phyloP scores from a whole-genome alignment of 768 basidiomycete genomes.

The Mycena polygramma region DNA sequence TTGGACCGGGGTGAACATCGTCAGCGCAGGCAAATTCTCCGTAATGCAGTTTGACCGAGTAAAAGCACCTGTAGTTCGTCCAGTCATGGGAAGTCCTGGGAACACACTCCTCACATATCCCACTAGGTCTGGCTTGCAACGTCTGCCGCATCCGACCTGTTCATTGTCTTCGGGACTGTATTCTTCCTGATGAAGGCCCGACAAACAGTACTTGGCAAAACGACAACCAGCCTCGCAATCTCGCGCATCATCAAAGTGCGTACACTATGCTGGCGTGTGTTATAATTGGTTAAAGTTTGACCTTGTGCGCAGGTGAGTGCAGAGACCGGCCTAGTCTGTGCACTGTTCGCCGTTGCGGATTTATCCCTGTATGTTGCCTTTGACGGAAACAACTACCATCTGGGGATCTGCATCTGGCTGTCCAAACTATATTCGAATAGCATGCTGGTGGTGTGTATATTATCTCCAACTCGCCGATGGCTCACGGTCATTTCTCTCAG shows the following conservation, averaged over 20 bases:
- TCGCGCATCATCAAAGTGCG: slow-evolving; percentile 17
- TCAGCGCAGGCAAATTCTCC: slow-evolving; percentile 2
- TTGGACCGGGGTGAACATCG: slow-evolving; percentile 7
- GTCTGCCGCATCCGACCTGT: slow-evolving; percentile 36
- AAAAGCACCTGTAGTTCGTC: neutral
- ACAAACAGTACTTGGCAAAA: slow-evolving; percentile 5
- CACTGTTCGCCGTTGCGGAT: slow-evolving; percentile 35
- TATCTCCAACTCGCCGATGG: no score
- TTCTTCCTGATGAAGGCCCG: slow-evolving; percentile 32
- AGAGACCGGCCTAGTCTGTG: slow-evolving; percentile 39
- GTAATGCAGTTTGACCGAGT: neutral
- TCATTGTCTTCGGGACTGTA: slow-evolving; percentile 37
- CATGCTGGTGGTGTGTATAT: slow-evolving; percentile 20
- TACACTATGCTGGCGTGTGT: neutral
- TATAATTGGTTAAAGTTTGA: neutral
- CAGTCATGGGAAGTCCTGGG: no score
- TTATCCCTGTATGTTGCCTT: slow-evolving; percentile 36
- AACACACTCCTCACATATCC: neutral
- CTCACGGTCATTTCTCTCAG: neutral
- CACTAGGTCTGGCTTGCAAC: slow-evolving; percentile 38
- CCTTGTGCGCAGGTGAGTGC: slow-evolving; percentile 29
- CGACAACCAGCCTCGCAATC: neutral
- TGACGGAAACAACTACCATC: slow-evolving; percentile 38
- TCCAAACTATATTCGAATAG: slow-evolving; percentile 43
- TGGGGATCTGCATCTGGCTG: slow-evolving; percentile 35